A percentile compares a stretch with the other conserved stretches of the same genome.
Conservation (phyloP, 2,329 filamentous ascomycete genomes). For the Arthrobotrys musiformis region DNA sequence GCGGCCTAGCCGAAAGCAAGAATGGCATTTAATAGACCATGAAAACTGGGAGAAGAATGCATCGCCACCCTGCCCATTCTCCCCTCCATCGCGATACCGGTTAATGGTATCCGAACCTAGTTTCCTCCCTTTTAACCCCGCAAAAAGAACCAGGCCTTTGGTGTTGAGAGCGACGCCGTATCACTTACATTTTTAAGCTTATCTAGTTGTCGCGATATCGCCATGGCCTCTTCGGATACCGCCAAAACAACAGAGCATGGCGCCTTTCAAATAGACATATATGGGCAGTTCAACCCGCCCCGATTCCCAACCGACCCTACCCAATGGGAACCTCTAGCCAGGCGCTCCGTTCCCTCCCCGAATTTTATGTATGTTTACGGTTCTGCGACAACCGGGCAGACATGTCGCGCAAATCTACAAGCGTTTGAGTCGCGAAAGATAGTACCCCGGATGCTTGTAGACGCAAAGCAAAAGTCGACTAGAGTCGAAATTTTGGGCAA, state of each 20-base stretch:
- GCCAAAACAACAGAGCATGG: constrained; percentile 45
- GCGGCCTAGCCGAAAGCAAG: constrained; percentile 40
- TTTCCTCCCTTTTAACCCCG: constrained; percentile 2
- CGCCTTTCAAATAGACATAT: constrained; percentile 50
- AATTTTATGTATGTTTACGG: constrained; percentile 54
- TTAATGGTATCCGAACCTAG: constrained; percentile 9
- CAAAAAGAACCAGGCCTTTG: background rate
- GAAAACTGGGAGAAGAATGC: constrained; percentile 28
- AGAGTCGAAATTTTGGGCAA: constrained; percentile 49
- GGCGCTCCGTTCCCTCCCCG: constrained; percentile 42
- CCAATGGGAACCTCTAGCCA: constrained; percentile 50
- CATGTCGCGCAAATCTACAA: constrained; percentile 45
- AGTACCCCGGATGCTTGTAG: constrained; percentile 47
- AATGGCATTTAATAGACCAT: constrained; percentile 38
- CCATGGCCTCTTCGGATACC: constrained; percentile 14
- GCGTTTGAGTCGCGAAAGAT: constrained; percentile 51
- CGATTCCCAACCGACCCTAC: constrained; percentile 48
- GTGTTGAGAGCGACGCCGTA: background rate
- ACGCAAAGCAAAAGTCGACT: constrained; percentile 43
- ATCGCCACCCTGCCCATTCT: background rate
- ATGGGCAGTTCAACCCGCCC: constrained; percentile 53
- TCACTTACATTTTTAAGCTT: constrained; percentile 14
- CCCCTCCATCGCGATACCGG: constrained; percentile 29
- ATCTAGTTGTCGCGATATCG: background rate
- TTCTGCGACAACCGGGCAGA: constrained; percentile 47